phyloP scores from a whole-genome alignment of 805 yeast genomes.

The Suhomyces sp. region DNA sequence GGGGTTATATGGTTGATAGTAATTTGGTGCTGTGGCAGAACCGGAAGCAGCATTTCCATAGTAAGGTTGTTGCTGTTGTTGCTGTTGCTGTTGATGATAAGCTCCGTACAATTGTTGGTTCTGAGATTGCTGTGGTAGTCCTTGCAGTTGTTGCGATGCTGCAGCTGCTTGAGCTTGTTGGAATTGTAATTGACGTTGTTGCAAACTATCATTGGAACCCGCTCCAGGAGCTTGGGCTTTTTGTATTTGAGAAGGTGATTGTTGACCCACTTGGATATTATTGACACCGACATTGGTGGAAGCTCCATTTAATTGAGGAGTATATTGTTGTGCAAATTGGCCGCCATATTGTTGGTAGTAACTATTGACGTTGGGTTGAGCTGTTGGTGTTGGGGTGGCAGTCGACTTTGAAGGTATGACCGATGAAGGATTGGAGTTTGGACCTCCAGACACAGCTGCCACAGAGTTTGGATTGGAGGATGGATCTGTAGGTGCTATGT shows the following conservation, averaged over 20 bases:
- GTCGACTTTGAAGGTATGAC: constrained; percentile 4
- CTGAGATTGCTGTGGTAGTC: constrained; percentile 8
- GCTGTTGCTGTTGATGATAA: constrained; percentile 7
- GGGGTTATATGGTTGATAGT: constrained; percentile 21
- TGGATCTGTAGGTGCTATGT: constrained; percentile 15
- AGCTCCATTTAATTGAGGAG: constrained; percentile 8
- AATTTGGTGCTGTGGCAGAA: constrained; percentile 16
- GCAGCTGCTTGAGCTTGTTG: constrained; percentile 5
- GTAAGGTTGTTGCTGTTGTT: constrained; percentile 4
- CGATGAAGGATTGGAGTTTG: neutral
- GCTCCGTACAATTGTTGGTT: constrained; percentile 4
- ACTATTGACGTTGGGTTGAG: constrained; percentile 7
- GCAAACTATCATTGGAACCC: constrained; percentile 3
- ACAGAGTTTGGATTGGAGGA: constrained; percentile 9
- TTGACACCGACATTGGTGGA: neutral
- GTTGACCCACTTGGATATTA: constrained; percentile 3
- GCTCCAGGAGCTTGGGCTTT: constrained; percentile 2
- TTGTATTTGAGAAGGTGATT: constrained; percentile 1
- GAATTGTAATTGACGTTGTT: constrained; percentile 9
- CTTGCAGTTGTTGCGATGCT: constrained; percentile 4
- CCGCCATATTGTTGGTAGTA: constrained; percentile 15
- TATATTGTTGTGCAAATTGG: constrained; percentile 8
- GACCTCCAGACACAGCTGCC: constrained; percentile 12
- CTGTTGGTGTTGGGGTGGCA: constrained; percentile 6
- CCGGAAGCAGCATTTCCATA: constrained; percentile 8